These are phyloP conservation scores for Rubia balearica DNA, from an alignment of 305 asterid genomes.

Conservation along the genomic window DNA sequence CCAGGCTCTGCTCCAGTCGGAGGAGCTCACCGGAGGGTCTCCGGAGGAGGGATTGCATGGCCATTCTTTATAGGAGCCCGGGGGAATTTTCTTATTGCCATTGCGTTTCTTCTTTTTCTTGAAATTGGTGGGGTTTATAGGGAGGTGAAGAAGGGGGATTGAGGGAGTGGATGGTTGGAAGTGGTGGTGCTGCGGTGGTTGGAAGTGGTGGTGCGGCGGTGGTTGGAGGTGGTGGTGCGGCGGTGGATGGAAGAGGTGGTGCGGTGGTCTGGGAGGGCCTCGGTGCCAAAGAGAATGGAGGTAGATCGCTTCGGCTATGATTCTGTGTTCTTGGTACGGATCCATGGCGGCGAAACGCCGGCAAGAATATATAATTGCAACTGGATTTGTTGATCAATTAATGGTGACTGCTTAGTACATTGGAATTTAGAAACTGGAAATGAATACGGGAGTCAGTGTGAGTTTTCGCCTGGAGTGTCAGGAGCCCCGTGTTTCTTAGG, in stretches of 20 bases:
- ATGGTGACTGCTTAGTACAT: not conserved
- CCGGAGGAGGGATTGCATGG: constrained; percentile 32
- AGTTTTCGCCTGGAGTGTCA: too few species aligned
- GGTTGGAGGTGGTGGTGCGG: constrained; percentile 10
- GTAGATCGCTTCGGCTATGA: constrained; percentile 63
- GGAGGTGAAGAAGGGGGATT: constrained; percentile 24
- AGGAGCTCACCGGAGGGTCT: constrained; percentile 23
- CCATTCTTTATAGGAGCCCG: constrained; percentile 42
- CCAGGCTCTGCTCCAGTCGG: constrained; percentile 34
- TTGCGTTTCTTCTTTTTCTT: constrained; percentile 26
- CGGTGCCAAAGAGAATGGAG: constrained; percentile 78
- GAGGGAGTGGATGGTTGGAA: not conserved
- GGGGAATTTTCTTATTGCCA: constrained; percentile 7
- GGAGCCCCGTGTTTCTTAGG: too few species aligned
- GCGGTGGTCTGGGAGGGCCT: constrained; percentile 51
- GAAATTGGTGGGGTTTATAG: constrained; percentile 35
- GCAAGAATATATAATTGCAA: not conserved
- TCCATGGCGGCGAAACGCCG: constrained; percentile 33
- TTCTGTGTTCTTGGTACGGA: constrained; percentile 39
- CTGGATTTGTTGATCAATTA: not conserved
- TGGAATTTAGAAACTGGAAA: too few species aligned
- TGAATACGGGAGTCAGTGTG: too few species aligned
- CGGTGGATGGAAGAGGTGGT: constrained; percentile 8
- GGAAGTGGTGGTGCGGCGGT: constrained; percentile 6
- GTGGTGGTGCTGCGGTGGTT: not conserved